These are phyloP conservation scores for Yamadazyma ubonensis DNA, from an alignment of 805 yeast species.

Conservation along the genomic window DNA sequence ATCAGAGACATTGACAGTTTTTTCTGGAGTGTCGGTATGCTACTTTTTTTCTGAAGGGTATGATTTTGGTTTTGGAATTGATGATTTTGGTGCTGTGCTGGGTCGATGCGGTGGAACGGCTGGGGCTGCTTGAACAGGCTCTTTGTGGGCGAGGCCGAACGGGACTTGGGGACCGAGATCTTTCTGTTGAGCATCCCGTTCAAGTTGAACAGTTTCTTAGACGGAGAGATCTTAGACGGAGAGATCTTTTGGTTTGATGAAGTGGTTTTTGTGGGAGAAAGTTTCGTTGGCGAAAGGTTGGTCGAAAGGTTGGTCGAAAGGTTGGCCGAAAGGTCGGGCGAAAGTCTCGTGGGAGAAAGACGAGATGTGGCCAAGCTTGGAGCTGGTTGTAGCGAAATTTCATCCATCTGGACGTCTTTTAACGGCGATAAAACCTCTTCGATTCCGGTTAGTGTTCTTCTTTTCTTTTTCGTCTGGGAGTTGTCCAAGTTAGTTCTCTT, in stretches of 20 bases:
- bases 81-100: too few relatives aligned
- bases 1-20: conserved; percentile 16
- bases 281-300: background rate
- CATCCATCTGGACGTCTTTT: too few relatives aligned
- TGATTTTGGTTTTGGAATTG: too few relatives aligned
- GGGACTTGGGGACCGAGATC: conserved; percentile 12
- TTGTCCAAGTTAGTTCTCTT: conserved; percentile 15
- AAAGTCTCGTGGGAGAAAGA: too few relatives aligned
- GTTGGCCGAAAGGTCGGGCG: too few relatives aligned
- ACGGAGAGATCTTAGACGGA: conserved; percentile 35
- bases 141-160: conserved; percentile 18
- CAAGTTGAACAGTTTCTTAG: conserved; percentile 39
- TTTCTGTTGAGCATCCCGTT: conserved; percentile 26
- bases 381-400: too few relatives aligned
- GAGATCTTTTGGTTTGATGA: conserved; percentile 1
- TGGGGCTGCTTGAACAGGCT: conserved; percentile 7
- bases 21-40: conserved; percentile 19
- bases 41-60: conserved; percentile 19
- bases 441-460: conserved; percentile 43
- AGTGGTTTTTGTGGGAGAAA: background rate
- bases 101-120: conserved; percentile 5
- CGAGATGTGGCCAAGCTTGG: too few relatives aligned
- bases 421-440: conserved; percentile 27
- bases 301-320: too few relatives aligned
- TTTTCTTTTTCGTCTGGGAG: conserved; percentile 15